phyloP scores from a whole-genome alignment of 1,284 basidiomycete genomes.

The Exobasidium cylindrosporum region DNA sequence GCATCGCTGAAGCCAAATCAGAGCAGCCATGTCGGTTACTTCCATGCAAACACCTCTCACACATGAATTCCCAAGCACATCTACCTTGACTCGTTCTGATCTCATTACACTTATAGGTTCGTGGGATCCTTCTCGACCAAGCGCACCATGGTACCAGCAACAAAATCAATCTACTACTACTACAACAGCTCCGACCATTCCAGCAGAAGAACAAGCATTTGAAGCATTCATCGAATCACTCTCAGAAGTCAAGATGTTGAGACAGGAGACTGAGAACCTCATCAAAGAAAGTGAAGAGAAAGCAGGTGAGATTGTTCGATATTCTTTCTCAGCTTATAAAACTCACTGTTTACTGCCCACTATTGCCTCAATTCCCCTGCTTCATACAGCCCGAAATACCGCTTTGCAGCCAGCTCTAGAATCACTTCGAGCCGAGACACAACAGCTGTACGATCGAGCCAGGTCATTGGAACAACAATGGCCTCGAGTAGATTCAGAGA shows the following conservation, averaged over 20 bases:
- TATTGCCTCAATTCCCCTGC: too few relatives aligned
- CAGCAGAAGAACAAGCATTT: constrained; percentile 12
- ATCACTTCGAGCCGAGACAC: constrained; percentile 38
- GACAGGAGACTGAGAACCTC: constrained; percentile 28
- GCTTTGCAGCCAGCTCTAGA: constrained; percentile 37
- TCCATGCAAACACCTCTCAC: constrained; percentile 12
- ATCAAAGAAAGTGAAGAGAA: constrained; percentile 31
- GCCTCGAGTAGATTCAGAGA: constrained; percentile 23
- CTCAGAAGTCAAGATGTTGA: constrained; percentile 28
- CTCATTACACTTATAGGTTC: constrained; percentile 27
- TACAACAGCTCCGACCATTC: not conserved
- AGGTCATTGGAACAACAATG: constrained; percentile 31
- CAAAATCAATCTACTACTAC: not conserved
- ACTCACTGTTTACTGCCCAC: not conserved
- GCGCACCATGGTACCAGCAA: constrained; percentile 5
- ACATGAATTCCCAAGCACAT: constrained; percentile 29
- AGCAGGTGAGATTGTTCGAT: constrained; percentile 13
- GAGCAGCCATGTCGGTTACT: not conserved
- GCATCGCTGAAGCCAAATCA: too few relatives aligned
- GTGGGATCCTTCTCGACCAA: not conserved
- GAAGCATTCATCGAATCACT: constrained; percentile 39
- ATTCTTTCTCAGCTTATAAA: not conserved
- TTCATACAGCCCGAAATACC: constrained; percentile 21
- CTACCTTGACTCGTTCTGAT: constrained; percentile 31
- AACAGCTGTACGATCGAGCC: constrained; percentile 35